A percentile compares a stretch with the other conserved stretches of the same genome.
Conservation (phyloP, 2,329 filamentous ascomycete species). For the Diaporthe sp. region DNA sequence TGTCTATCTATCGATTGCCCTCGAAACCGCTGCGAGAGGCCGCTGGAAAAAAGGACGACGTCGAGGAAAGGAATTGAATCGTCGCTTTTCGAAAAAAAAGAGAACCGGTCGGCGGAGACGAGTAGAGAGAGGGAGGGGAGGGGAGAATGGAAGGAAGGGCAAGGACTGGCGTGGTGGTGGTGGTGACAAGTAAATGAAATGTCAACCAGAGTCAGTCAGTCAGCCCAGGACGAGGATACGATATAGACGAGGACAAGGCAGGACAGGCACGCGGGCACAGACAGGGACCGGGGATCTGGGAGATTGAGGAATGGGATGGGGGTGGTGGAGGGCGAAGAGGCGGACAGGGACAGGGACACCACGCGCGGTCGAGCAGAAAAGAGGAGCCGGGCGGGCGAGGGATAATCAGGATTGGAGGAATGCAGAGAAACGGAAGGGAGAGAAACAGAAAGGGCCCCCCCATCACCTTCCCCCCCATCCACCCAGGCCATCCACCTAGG, state of each 20-base stretch:
- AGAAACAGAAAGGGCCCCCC: constrained; percentile 38
- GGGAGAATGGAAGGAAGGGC: constrained; percentile 38
- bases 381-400: constrained; percentile 33
- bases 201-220: constrained; percentile 35
- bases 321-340: constrained; percentile 11
- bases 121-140: constrained; percentile 41
- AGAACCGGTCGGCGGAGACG: constrained; percentile 38
- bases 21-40: constrained; percentile 32
- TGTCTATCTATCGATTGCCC: constrained; percentile 36
- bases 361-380: constrained; percentile 20
- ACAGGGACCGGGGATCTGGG: constrained; percentile 39
- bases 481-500: background rate
- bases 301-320: constrained; percentile 37
- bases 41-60: constrained; percentile 42
- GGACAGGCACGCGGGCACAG: constrained; percentile 40
- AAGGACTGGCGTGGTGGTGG: constrained; percentile 24
- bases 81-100: constrained; percentile 39
- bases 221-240: constrained; percentile 29
- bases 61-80: constrained; percentile 43
- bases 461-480: background rate
- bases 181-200: constrained; percentile 39
- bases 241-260: constrained; percentile 34
- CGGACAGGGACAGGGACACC: constrained; percentile 27
- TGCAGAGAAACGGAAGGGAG: constrained; percentile 38
- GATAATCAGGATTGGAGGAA: constrained; percentile 38